phyloP scores from a whole-genome alignment of 495 filamentous ascomycete genomes.

The Tuber calosporum region DNA sequence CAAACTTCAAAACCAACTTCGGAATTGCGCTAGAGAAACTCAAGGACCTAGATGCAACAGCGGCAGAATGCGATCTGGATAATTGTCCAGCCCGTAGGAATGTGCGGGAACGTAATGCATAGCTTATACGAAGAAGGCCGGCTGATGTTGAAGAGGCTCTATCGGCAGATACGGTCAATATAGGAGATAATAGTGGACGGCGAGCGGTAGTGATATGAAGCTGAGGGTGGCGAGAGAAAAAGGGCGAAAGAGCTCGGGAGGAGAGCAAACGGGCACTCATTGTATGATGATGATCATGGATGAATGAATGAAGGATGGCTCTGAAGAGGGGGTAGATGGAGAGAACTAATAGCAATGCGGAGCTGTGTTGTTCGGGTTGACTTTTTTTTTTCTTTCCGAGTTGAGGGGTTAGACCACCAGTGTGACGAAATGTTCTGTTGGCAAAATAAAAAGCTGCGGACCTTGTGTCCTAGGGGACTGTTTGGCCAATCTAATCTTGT shows the following conservation, averaged over 20 bases:
- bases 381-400: background rate
- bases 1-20: conserved; percentile 78
- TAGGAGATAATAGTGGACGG: conserved; percentile 19
- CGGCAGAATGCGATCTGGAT: conserved; percentile 46
- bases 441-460: background rate
- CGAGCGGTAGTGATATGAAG: conserved; percentile 6
- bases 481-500: background rate
- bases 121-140: conserved; percentile 34
- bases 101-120: conserved; percentile 21
- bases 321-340: background rate
- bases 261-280: conserved; percentile 41
- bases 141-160: conserved; percentile 19
- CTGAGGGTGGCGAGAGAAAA: conserved; percentile 15
- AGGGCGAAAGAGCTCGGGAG: conserved; percentile 22
- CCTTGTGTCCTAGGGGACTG: background rate
- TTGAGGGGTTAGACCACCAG: background rate
- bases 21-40: conserved; percentile 85
- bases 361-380: background rate
- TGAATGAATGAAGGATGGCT: background rate
- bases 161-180: conserved; percentile 19
- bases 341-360: background rate
- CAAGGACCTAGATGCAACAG: conserved; percentile 72
- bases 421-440: background rate
- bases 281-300: conserved; percentile 10
- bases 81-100: conserved; percentile 35